Base-by-base conservation (phyloP, 108 stramenopile species). In the Cyclotella atomus region DNA sequence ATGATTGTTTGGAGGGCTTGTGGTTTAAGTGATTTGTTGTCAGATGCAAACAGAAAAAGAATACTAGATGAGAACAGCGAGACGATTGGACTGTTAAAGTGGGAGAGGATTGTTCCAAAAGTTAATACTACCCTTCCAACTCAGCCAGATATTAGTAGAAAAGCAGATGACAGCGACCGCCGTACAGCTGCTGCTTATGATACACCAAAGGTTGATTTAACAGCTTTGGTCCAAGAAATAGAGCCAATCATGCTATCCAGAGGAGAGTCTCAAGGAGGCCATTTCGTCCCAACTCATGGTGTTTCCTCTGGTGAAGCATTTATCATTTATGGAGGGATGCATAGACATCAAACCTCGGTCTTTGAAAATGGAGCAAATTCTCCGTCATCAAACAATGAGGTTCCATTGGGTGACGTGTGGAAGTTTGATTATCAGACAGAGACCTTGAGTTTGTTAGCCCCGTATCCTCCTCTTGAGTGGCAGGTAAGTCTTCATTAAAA, bases 231-330 rank as follows among this genome's bases (percentile, higher is more conserved):
- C 9, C 38, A 41, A 41, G 38, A 65, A 65, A 27, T 27, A n/a
- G 47, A 49, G n/a, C 47, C 47, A n/a, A 19, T 49, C 9, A 49
- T 49, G 47, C 47, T 83, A 25, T 69, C 77, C 3, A 29, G 83
- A 24, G 83, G 83, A 34, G 83, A 83, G 52, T 38, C 59, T 8
- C 73, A 67, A 36, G 83, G 83, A n/a, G 83, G 83, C 3, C 72
- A 80, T 43, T 79, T 73, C 44, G 17, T 38, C 6, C 12, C 29
- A 25, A 21, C 50, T 24, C 28, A 34, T 21, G 77, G 43, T 20
- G 27, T 30, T 20, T 16, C 41, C 57, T 12, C 29, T 2, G 2
- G 12, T 57, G 55, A 52, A 7, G 72, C 73, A 15, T 76, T 82
- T 33, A 64, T 82, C 27, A 55, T 82, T 15, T 73, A 82, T 32